Percentiles rank a stretch among this genome's conserved stretches.
These are phyloP conservation scores for Melocanna baccifera DNA, from an alignment of 176 grass and related monocot species.

Conservation along the genomic window DNA sequence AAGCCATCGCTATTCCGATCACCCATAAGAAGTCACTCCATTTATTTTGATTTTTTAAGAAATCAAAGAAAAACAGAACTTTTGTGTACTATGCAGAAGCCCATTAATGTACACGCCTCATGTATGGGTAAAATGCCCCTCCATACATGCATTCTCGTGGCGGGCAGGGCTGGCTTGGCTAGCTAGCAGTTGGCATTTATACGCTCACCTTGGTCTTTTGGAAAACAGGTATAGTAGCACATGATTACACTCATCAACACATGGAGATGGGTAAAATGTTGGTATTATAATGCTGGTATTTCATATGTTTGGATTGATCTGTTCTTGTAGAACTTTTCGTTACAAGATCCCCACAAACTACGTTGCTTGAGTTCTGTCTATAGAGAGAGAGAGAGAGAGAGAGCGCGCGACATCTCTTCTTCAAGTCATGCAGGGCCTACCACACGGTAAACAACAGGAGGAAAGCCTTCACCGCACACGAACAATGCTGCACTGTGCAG, in stretches of 20 bases:
- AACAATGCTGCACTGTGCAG: background rate
- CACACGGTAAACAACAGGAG: background rate
- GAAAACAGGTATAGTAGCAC: background rate
- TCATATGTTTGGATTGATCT: background rate
- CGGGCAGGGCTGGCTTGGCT: background rate
- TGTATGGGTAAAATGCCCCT: background rate
- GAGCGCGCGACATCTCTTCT: background rate
- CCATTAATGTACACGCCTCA: constrained; percentile 1
- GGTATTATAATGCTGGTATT: background rate
- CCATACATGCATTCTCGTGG: background rate
- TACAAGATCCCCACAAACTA: background rate
- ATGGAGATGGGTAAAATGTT: background rate
- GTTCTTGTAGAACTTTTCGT: background rate
- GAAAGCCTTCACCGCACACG: background rate
- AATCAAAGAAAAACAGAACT: background rate
- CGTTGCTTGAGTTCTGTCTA: background rate
- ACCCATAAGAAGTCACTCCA: no score
- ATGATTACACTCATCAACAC: background rate
- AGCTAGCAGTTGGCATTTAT: background rate
- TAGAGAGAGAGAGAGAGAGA: background rate
- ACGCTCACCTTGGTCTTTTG: background rate
- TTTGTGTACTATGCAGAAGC: background rate
- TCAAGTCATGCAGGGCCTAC: background rate
- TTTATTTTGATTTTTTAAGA: no score
- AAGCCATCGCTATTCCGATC: no score